These are phyloP conservation scores for Mortierella sp. DNA, from an alignment of 371 early-diverging fungal genomes.

Conservation along the genomic window DNA sequence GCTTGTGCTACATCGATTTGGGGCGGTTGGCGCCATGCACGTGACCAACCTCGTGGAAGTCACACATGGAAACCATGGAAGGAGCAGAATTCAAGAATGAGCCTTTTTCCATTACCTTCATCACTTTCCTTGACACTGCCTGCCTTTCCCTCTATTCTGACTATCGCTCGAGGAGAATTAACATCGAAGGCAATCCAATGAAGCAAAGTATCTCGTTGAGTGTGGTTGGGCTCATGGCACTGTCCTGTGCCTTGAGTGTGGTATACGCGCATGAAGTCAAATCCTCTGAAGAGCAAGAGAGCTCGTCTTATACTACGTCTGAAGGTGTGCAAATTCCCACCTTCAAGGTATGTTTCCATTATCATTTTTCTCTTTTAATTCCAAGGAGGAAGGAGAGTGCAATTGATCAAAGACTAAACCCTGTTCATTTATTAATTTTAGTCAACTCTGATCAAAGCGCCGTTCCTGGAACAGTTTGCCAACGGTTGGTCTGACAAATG, in stretches of 20 bases:
- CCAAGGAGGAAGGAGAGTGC: not conserved
- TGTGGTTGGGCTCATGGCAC: constrained; percentile 32
- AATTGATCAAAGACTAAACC: not conserved
- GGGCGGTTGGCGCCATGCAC: too few relatives aligned
- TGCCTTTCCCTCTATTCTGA: not conserved
- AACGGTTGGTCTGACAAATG: constrained; percentile 67
- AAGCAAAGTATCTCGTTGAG: constrained; percentile 24
- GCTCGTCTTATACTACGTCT: not conserved
- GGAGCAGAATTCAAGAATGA: not conserved
- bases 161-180: not conserved
- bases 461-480: constrained; percentile 83
- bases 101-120: not conserved
- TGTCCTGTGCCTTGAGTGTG: constrained; percentile 36
- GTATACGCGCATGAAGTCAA: constrained; percentile 25
- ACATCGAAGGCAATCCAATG: constrained; percentile 8
- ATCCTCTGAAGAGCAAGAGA: not conserved
- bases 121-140: not conserved
- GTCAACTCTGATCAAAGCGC: constrained; percentile 61
- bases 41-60: too few relatives aligned
- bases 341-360: not conserved
- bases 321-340: not conserved
- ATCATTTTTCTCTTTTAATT: not conserved
- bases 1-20: too few relatives aligned
- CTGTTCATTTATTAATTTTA: constrained; percentile 5
- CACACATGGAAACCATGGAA: not conserved